A percentile compares a stretch with the other conserved stretches of the same genome.
phyloP scores from a whole-genome alignment of 2,329 filamentous ascomycete genomes.

The Neopestalotiopsis sp. region DNA sequence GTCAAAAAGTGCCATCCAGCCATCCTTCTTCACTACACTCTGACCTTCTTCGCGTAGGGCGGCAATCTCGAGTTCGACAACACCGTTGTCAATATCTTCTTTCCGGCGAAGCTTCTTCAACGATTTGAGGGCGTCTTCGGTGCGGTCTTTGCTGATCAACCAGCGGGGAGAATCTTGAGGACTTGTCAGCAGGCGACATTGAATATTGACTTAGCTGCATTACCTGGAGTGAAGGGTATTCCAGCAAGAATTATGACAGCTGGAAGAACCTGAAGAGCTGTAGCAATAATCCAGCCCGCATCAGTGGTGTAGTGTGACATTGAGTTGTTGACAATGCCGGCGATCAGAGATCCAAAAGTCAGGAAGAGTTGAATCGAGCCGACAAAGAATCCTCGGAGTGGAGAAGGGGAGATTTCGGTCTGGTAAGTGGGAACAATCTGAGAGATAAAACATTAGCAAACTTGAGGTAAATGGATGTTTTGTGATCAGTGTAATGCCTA shows the following conservation, averaged over 20 bases:
- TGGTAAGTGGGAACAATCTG: constrained; percentile 23
- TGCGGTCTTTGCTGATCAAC: constrained; percentile 16
- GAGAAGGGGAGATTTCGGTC: constrained; percentile 22
- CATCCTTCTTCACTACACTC: constrained; percentile 11
- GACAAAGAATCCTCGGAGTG: constrained; percentile 24
- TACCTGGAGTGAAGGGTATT: neutral
- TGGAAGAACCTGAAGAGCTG: constrained; percentile 21
- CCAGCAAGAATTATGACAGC: constrained; percentile 21
- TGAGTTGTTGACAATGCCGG: constrained; percentile 26
- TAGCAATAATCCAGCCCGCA: constrained; percentile 25
- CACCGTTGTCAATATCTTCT: constrained; percentile 14
- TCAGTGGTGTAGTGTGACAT: constrained; percentile 21
- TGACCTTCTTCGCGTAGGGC: constrained; percentile 19
- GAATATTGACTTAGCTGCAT: neutral
- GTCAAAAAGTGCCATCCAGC: constrained; percentile 17
- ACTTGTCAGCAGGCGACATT: neutral
- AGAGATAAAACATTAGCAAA: neutral
- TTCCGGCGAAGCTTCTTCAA: constrained; percentile 7
- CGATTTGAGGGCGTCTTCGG: constrained; percentile 7
- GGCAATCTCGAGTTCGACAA: constrained; percentile 21
- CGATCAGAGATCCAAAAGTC: constrained; percentile 25
- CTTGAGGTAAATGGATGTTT: neutral
- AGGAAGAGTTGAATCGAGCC: constrained; percentile 24
- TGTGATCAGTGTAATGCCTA: neutral
- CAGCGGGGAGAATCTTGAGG: constrained; percentile 14